Evolutionary conservation across 1,284 basidiomycete species (phyloP), one percentile per base, ranked within the genome.

Genomic region (Irpex rosettiformis): DNA sequence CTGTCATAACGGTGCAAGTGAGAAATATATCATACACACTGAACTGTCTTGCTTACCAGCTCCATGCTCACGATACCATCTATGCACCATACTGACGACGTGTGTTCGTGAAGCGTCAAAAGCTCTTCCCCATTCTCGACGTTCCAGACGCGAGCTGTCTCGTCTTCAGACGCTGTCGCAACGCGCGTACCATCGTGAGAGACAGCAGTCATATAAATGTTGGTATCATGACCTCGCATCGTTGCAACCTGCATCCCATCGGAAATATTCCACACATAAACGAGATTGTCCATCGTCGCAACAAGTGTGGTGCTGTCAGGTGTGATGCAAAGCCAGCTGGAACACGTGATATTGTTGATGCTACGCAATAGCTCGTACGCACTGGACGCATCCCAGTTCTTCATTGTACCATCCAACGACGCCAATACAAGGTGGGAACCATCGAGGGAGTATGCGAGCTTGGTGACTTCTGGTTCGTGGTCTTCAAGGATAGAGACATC

Each of bases 161-260:
- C 58, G 60, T 71, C 69, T 49, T 69, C 67, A 6, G 75, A 73
- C 21, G 68, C 70, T 6, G 76, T 76, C 30, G 74, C 62, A 54
- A 78, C 60, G 21, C 58, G 70, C 18, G 43, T n/a, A 22, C 63
- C 58, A 49, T 63, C 58, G 7, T 22, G 52, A n/a, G 59, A 58
- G 42, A 58, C 60, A 6, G 30, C 54, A 7, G 63, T 25, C 28
- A 24, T 40, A 58, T 61, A 64, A 21, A 64, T 57, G n/a, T 60
- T 42, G 21, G 37, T 48, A 4, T 49, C 53, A 37, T 61, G 60
- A 11, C 60, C 62, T 2, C 42, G 42, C n/a, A 61, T 37, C 16
- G 27, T 33, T 18, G 42, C 49, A 16, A 58, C n/a, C 25, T 1
- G 2, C 13, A 16, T 29, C 10, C 61, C 56, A 8, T 5, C 28